Evolutionary conservation across 495 filamentous ascomycete species (phyloP).

Genomic region (Talaromyces stipitatus): DNA sequence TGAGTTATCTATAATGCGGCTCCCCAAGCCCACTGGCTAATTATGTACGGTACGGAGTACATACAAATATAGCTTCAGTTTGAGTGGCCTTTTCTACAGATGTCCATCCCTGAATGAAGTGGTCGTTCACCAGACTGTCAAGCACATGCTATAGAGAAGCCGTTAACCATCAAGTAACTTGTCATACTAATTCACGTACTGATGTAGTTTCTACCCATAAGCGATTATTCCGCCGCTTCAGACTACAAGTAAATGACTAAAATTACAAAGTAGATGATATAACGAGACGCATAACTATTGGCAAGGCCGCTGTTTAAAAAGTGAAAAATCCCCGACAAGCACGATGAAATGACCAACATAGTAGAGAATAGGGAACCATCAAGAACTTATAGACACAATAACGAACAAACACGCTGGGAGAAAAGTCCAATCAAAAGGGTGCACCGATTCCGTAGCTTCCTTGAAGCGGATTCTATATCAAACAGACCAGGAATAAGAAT

Average conservation of each 20-base stretch:
- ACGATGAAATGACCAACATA: constrained; percentile 7
- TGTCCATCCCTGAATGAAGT: too few relatives aligned
- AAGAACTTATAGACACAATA: constrained; percentile 2
- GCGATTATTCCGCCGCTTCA: not conserved
- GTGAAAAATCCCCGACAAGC: constrained; percentile 12
- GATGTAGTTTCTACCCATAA: not conserved
- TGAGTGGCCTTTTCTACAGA: too few relatives aligned
- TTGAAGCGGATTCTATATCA: not conserved
- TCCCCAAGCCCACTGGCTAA: too few relatives aligned
- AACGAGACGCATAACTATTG: constrained; percentile 7
- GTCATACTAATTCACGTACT: too few relatives aligned
- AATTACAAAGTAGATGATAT: constrained; percentile 6
- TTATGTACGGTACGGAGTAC: too few relatives aligned
- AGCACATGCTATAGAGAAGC: too few relatives aligned
- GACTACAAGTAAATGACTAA: constrained; percentile 10
- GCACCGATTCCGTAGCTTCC: not conserved
- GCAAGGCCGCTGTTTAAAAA: constrained; percentile 5
- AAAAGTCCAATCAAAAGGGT: constrained; percentile 1
- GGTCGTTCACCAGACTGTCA: too few relatives aligned
- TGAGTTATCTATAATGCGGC: too few relatives aligned
- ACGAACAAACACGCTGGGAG: not conserved
- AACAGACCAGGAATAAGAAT: not conserved
- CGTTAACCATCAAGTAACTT: not conserved
- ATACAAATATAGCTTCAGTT: too few relatives aligned
- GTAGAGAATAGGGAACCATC: not conserved